Conservation (phyloP, 2,329 filamentous ascomycete species). For the Trichoderma sp. region DNA sequence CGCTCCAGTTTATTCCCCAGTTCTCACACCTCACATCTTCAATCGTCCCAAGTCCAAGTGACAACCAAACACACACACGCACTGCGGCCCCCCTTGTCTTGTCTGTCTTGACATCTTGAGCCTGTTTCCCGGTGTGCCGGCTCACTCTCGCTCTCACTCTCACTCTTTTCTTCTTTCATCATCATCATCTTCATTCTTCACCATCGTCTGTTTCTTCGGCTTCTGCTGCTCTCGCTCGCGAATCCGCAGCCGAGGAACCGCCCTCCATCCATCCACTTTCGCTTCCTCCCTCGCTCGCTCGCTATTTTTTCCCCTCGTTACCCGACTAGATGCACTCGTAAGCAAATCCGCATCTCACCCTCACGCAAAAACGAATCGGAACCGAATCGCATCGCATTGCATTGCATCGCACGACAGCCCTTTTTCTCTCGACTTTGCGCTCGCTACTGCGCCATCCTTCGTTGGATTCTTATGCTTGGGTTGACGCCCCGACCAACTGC, state of each 20-base stretch:
- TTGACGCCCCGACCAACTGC: neutral
- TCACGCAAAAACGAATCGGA: neutral
- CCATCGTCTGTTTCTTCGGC: neutral
- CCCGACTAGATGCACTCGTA: neutral
- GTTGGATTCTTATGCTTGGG: neutral
- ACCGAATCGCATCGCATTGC: neutral
- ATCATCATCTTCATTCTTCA: neutral
- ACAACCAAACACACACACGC: neutral
- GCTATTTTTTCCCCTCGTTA: neutral
- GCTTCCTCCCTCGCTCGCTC: neutral
- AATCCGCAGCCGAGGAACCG: neutral
- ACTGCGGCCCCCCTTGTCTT: neutral
- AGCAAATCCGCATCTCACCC: neutral
- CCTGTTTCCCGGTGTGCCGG: neutral
- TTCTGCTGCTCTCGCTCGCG: neutral
- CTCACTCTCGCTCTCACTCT: neutral
- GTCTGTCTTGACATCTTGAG: neutral
- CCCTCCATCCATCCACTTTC: constrained; percentile 8
- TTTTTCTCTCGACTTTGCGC: neutral
- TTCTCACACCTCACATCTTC: neutral
- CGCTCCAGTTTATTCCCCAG: constrained; percentile 13
- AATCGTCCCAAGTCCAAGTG: neutral
- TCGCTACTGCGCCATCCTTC: neutral
- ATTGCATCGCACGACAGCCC: neutral
- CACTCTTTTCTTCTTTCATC: neutral